Percentiles rank a stretch among this genome's conserved stretches.
Conservation (phyloP, 305 asterid species). For the Galium porrigens region DNA sequence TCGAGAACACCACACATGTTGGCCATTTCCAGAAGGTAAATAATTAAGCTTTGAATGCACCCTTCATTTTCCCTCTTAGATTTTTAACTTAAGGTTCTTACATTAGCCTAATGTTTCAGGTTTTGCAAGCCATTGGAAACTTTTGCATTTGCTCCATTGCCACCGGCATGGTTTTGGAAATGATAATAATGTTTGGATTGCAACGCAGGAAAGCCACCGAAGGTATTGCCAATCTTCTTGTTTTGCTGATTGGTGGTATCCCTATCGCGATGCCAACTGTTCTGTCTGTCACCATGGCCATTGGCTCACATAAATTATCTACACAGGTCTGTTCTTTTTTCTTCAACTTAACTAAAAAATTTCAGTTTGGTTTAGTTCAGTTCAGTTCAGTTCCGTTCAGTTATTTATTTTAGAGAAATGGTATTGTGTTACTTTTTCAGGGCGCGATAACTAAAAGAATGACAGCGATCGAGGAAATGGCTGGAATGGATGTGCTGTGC, state of each 20-base stretch:
- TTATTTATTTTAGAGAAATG: too few species aligned
- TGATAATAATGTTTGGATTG: constrained; percentile 29
- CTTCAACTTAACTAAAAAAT: not conserved
- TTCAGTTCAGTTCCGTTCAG: not conserved
- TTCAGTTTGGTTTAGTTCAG: not conserved
- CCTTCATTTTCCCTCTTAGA: not conserved
- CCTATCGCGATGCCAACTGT: constrained; percentile 65
- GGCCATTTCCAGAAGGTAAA: constrained; percentile 51
- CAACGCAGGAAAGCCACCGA: constrained; percentile 28
- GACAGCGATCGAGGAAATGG: constrained; percentile 79
- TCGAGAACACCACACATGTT: constrained; percentile 42
- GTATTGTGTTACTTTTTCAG: constrained; percentile 19
- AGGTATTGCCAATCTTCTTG: constrained; percentile 44
- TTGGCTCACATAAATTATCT: constrained; percentile 50
- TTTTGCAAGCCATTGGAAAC: constrained; percentile 47
- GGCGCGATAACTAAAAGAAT: constrained; percentile 65
- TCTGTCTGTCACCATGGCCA: constrained; percentile 53
- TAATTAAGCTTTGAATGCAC: not conserved
- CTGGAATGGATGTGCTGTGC: constrained; percentile 58
- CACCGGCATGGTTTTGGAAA: constrained; percentile 40
- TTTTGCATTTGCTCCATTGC: constrained; percentile 58
- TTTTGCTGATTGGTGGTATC: constrained; percentile 45
- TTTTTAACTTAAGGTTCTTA: not conserved
- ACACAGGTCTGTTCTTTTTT: constrained; percentile 31
- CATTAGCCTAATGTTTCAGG: constrained; percentile 24